Base-by-base conservation (phyloP, 1,139 yeast genomes). In the Suhomyces anneliseae region DNA sequence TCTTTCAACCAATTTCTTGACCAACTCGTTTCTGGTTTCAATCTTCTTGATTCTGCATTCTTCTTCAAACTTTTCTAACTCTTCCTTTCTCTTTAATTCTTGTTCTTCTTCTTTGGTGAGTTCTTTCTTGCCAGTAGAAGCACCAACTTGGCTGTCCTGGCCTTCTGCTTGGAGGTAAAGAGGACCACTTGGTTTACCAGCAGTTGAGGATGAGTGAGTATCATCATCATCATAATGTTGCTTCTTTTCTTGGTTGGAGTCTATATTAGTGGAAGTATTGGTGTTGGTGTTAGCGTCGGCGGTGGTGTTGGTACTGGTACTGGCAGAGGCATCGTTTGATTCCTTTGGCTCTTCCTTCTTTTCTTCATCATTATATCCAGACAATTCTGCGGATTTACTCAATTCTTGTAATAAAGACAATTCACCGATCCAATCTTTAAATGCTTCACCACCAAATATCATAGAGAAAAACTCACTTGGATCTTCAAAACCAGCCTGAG, bases 401-500 rank as follows among this genome's bases (percentile, higher is more conserved):
- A 92, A 64, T 60, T 93, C 96, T 64, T 84, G 87, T 62, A 92
- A 70, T 62, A 93, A 74, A n/a, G 95, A 83, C 54, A 93, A 74
- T 65, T 92, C 97, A 6, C 99, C 99, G 58, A 92, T 88, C 77
- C 83, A 81, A 49, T 79, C 83, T 48, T 72, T 65, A 56, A 81
- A 81, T 24, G 80, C 76, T 45, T 77, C 82, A 36, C 98, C 98
- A 40, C 98, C 98, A 66, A 90, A 90, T 35, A 90, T 86, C 72
- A 79, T 80, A n/a, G 87, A 76, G 67, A 90, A 89, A 59, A 89
- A 68, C 57, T 74, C 80, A 27, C 66, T 46, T 7, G 66, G 66
- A 62, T 90, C 97, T 61, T 88, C 95, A 61, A 89, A 89, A 1
- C 96, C 96, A 50, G 85, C 88, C 42, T 76, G 78, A 2, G 96